Evolutionary conservation across 2,329 filamentous ascomycete genomes (phyloP).

Genomic region (Penicillium freii): DNA sequence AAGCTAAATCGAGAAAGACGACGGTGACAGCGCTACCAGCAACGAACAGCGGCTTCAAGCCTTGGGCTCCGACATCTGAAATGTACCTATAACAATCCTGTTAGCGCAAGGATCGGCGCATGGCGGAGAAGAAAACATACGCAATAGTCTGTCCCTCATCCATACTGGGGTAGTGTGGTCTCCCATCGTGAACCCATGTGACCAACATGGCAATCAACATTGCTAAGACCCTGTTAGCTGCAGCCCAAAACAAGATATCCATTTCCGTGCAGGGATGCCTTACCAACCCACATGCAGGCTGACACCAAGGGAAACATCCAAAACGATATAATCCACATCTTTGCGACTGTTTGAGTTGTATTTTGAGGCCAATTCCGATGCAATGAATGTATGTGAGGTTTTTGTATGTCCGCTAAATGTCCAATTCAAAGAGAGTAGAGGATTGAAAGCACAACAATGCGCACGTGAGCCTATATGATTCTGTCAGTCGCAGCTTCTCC

Average conservation of each 20-base stretch:
- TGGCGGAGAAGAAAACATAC: slow-evolving; percentile 35
- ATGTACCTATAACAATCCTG: slow-evolving; percentile 37
- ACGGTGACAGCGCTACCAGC: slow-evolving; percentile 63
- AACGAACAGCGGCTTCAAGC: slow-evolving; percentile 63
- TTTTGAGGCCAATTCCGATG: not conserved
- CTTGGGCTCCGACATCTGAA: slow-evolving; percentile 57
- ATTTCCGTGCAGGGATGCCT: slow-evolving; percentile 8
- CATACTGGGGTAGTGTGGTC: slow-evolving; percentile 56
- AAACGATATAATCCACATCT: slow-evolving; percentile 48
- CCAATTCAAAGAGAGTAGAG: not conserved
- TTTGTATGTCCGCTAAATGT: not conserved
- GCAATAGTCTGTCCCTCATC: slow-evolving; percentile 53
- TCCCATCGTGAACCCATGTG: slow-evolving; percentile 54
- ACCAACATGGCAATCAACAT: slow-evolving; percentile 61
- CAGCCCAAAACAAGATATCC: not conserved
- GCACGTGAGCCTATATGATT: not conserved
- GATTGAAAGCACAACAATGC: not conserved
- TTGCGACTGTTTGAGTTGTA: slow-evolving; percentile 3
- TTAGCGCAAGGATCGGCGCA: not conserved
- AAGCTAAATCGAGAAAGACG: slow-evolving; percentile 75
- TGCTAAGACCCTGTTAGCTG: slow-evolving; percentile 35
- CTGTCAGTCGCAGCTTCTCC: slow-evolving; percentile 4
- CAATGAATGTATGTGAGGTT: not conserved
- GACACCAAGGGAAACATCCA: slow-evolving; percentile 61
- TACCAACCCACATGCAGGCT: slow-evolving; percentile 55